Evolutionary conservation across 345 rosid species (phyloP), one percentile per base, ranked within the genome.

Genomic region (Physaria fendleri): DNA sequence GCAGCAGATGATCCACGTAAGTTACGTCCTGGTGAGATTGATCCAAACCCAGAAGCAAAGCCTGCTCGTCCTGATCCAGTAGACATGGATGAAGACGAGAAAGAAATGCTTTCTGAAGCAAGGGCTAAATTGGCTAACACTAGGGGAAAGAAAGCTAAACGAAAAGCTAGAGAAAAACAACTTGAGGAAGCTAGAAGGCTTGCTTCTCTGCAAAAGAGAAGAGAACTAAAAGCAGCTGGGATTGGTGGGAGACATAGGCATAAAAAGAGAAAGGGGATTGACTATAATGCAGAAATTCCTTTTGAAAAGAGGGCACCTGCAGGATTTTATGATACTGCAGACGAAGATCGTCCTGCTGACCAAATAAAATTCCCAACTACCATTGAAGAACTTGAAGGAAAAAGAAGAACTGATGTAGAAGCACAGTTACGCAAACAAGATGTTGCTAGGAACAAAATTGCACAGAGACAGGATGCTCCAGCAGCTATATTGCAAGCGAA

Each of bases 1-100:
- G 78, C 95, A 43, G 88, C 84, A 8, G 99, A 94, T 74, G 99
- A 94, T 64, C 99, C 99, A 1, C 73, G 99, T 27, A 94, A 94
- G 62, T 68, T 94, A 71, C 86, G 95, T 16, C 99, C 99, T 21
- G 99, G 99, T 51, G 99, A 94, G 78, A 94, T 94, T 39, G 99
- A 94, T 73, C 97, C 99, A 0, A 90, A 94, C 27, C 99, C 97
- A 0, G 99, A 94, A 50, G 81, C 99, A 0, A 94, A 94, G 77
- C 99, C 99, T 59, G 99, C 99, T 9, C 90, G 99, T 38, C 99
- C 99, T 4, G 97, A 94, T 79, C 99, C 99, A 20, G 99, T 94
- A 52, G 99, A 94, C 50, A 94, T 94, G 97, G 99, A 94, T 62
- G 99, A 94, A 80, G 99, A 90, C 47, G 99, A 94, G 80, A 94